Conservation (phyloP, 2,329 filamentous ascomycete genomes). For the Byssoonygena ceratinophila region DNA sequence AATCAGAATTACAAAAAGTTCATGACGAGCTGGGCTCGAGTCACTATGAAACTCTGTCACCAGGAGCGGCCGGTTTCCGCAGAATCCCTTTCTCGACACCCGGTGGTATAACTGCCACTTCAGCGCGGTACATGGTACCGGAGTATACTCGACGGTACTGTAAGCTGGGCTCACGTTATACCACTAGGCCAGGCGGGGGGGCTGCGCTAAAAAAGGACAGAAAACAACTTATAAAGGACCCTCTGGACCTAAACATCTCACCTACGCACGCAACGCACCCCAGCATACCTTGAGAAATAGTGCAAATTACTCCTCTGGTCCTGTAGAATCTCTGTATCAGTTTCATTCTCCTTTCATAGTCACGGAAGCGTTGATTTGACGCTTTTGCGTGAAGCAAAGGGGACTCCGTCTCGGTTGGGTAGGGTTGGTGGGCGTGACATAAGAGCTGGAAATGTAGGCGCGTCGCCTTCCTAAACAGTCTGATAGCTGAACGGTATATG, state of each 20-base stretch:
- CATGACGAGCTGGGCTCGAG: neutral
- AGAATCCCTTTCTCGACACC: neutral
- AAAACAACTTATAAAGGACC: neutral
- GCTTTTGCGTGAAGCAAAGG: neutral
- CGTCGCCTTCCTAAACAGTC: neutral
- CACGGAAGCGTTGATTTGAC: neutral
- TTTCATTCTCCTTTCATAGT: neutral
- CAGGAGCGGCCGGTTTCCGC: conserved; percentile 7
- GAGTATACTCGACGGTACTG: neutral
- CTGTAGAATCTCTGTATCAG: neutral
- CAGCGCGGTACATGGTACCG: conserved; percentile 2
- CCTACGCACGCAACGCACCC: conserved; percentile 2
- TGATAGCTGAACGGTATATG: neutral
- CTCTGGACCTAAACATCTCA: neutral
- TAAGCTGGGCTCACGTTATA: conserved; percentile 3
- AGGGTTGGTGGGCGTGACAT: neutral
- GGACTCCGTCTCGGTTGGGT: neutral
- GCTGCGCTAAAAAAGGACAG: neutral
- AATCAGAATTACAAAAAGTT: conserved; percentile 7
- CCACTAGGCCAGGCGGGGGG: conserved; percentile 6
- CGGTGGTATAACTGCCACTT: conserved; percentile 1
- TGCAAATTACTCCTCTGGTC: neutral
- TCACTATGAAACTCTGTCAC: conserved; percentile 3
- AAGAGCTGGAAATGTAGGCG: neutral
- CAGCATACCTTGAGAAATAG: neutral